Base-by-base conservation (phyloP, 768 basidiomycete genomes). In the Crepidotus variabilis region DNA sequence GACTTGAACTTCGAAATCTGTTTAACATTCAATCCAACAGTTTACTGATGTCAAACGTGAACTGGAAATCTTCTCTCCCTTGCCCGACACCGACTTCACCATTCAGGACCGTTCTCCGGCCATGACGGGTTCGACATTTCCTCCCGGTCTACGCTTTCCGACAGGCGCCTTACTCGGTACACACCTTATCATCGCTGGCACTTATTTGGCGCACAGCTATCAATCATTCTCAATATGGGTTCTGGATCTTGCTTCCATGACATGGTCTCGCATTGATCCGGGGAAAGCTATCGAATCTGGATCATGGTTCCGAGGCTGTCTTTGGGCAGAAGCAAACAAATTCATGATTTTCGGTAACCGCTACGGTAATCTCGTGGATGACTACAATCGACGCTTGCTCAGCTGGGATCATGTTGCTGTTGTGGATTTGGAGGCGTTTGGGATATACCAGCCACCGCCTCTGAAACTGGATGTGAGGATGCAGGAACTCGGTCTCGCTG, bases 171-270 rank as follows among this genome's bases (percentile, higher is more conserved):
- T 98, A 58, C 75, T 97, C 6, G 97, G 95, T 28, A 86, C 85
- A 32, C 86, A 94, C 69, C 83, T 99, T 67, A 89, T 99, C 70
- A 87, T 98, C 52, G 94, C 93, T 8, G 96, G 96, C 28, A 96
- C 94, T 18, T 97, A 97, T 67, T 87, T 99, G 56, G 93, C 95
- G 0, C 91, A 94, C 65, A 88, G 89, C 43, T 92, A 91, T 63
- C 94, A 96, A 65, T 92, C 92, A 23, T 99, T 94, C 71, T 94
- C 94, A 9, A 90, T 98, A 56, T 99, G 95, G 95, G 90, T 92
- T 0, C 84, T 99, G 47, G 90, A 99, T 68, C 79, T 98, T 22
- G 71, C 81, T 50, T 80, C 78, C 56, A 89, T 93, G 85, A 81
- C 82, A 24, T 94, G 94, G 93, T 83, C 88, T 39, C 86, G 91